A percentile compares a stretch with the other conserved stretches of the same genome.
These are phyloP conservation scores for Metschnikowia arizonensis DNA, from an alignment of 805 yeast species.

Conservation along the genomic window DNA sequence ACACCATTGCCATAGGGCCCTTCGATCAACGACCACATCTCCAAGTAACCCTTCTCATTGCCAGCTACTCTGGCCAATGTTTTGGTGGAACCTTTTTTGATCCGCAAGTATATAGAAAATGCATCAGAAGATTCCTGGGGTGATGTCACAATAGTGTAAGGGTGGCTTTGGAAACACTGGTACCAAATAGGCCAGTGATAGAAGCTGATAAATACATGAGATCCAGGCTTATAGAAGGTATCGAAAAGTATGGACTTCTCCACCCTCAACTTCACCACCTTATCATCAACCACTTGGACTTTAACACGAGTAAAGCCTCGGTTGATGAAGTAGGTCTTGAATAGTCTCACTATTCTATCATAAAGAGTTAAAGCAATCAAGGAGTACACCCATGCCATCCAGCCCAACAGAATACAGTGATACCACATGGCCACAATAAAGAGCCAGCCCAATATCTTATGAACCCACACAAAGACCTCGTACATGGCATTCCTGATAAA, in stretches of 20 bases:
- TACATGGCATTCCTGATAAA: conserved; percentile 13
- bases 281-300: conserved; percentile 11
- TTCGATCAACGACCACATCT: conserved; percentile 18
- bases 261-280: conserved; percentile 14
- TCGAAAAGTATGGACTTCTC: conserved; percentile 14
- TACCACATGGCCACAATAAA: conserved; percentile 21
- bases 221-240: conserved; percentile 15
- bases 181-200: conserved; percentile 20
- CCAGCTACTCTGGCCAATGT: conserved; percentile 10
- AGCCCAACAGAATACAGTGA: conserved; percentile 16
- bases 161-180: conserved; percentile 19
- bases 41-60: conserved; percentile 14
- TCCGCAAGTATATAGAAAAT: conserved; percentile 15
- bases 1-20: conserved; percentile 20
- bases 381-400: conserved; percentile 22
- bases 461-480: conserved; percentile 14
- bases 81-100: conserved; percentile 17
- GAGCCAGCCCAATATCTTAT: conserved; percentile 17
- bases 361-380: conserved; percentile 15
- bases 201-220: conserved; percentile 16
- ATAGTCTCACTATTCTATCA: conserved; percentile 13
- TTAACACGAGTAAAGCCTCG: conserved; percentile 13
- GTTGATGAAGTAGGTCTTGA: conserved; percentile 16
- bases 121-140: conserved; percentile 13
- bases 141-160: conserved; percentile 16